Evolutionary conservation across 768 basidiomycete species (phyloP).

Genomic region (Leccinum uliginosum): DNA sequence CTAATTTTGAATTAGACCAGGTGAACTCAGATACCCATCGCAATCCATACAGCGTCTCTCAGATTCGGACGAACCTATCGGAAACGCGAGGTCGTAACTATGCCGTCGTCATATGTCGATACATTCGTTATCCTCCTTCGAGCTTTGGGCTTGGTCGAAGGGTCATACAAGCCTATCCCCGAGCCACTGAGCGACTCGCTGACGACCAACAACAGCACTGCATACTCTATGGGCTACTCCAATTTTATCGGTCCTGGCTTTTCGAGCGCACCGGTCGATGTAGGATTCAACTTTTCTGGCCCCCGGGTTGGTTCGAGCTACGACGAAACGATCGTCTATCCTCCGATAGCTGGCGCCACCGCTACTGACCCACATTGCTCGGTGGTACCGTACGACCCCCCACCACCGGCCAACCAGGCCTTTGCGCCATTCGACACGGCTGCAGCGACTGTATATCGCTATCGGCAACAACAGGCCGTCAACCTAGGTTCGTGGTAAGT

Average conservation of each 20-base stretch:
- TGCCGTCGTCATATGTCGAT: constrained; percentile 6
- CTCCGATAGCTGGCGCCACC: background rate
- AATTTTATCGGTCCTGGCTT: background rate
- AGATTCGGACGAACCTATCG: too few species aligned
- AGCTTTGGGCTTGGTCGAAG: constrained; percentile 10
- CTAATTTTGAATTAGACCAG: constrained; percentile 3
- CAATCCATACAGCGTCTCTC: background rate
- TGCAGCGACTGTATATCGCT: constrained; percentile 15
- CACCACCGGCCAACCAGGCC: constrained; percentile 1
- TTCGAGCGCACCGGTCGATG: background rate
- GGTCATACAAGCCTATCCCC: constrained; percentile 9
- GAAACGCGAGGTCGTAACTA: background rate
- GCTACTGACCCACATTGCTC: constrained; percentile 1
- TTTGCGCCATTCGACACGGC: constrained; percentile 16
- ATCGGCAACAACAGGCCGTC: constrained; percentile 20
- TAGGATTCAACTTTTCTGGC: background rate
- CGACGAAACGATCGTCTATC: background rate
- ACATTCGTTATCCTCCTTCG: constrained; percentile 6
- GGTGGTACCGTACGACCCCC: constrained; percentile 9
- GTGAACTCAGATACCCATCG: background rate
- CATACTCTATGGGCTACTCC: background rate
- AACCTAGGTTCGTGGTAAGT: constrained; percentile 21
- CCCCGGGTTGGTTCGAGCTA: background rate
- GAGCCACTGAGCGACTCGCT: background rate
- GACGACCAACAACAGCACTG: background rate